These are phyloP conservation scores for Cynanchum wilfordii DNA, from an alignment of 257 asterid species.

Conservation along the genomic window DNA sequence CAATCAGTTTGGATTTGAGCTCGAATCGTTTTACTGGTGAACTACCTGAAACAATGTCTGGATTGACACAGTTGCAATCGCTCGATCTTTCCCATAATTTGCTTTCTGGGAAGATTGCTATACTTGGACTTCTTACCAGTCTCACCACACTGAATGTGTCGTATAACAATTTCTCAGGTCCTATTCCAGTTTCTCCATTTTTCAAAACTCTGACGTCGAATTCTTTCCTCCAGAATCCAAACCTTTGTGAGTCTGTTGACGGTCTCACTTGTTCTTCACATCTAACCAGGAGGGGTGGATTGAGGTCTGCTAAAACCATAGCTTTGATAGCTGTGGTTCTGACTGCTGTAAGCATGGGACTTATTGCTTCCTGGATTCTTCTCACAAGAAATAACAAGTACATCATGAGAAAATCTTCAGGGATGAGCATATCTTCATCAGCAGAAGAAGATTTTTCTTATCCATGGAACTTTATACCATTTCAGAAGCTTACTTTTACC, in stretches of 20 bases:
- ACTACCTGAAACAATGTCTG: conserved; percentile 66
- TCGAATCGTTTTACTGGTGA: conserved; percentile 60
- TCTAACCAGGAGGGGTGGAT: conserved; percentile 26
- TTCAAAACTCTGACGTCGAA: conserved; percentile 51
- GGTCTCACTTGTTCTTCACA: conserved; percentile 62
- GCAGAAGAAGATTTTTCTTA: conserved; percentile 74
- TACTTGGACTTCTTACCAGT: conserved; percentile 63
- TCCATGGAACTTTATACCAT: conserved; percentile 91
- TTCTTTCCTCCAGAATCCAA: conserved; percentile 63
- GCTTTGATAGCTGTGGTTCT: conserved; percentile 50
- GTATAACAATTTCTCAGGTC: conserved; percentile 77
- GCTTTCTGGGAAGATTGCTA: conserved; percentile 49
- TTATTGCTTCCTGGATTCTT: conserved; percentile 51
- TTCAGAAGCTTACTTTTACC: conserved; percentile 65
- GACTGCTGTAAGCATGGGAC: conserved; percentile 42
- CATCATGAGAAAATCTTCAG: conserved; percentile 36
- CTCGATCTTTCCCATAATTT: conserved; percentile 66
- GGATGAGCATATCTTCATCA: conserved; percentile 25
- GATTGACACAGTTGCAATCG: conserved; percentile 72
- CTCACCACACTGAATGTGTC: conserved; percentile 74
- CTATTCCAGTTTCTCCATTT: conserved; percentile 76
- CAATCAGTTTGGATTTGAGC: conserved; percentile 75
- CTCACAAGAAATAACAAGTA: conserved; percentile 40
- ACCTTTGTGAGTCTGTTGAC: conserved; percentile 68
- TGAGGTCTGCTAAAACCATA: conserved; percentile 50